These are phyloP conservation scores for Lepidium aucheri DNA, from an alignment of 345 rosid species.

Conservation along the genomic window DNA sequence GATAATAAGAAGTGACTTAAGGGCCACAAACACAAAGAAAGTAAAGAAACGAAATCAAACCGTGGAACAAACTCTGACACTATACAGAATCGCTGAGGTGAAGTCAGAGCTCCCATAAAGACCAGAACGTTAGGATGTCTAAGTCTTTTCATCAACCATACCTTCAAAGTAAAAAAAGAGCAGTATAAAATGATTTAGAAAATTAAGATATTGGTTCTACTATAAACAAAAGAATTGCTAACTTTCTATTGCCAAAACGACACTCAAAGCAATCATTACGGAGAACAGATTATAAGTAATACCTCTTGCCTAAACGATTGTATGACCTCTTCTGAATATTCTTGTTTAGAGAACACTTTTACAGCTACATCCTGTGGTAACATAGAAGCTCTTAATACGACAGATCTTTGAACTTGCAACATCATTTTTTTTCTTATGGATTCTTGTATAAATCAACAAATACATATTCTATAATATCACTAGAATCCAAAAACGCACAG, in stretches of 20 bases:
- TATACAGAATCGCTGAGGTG: slow-evolving; percentile 84
- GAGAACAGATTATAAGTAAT: not conserved
- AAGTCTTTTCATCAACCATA: slow-evolving; percentile 85
- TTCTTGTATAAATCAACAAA: slow-evolving; percentile 24
- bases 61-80: slow-evolving; percentile 97
- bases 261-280: not conserved
- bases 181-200: not conserved
- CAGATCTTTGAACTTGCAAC: not conserved
- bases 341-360: slow-evolving; percentile 91
- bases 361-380: slow-evolving; percentile 87
- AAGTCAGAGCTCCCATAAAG: slow-evolving; percentile 95
- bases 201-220: not conserved
- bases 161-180: slow-evolving; percentile 38
- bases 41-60: slow-evolving; percentile 31
- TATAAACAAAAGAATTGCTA: not conserved
- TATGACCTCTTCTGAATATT: slow-evolving; percentile 76
- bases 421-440: not conserved
- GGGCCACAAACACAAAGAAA: not conserved
- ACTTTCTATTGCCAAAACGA: not conserved
- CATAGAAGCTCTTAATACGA: slow-evolving; percentile 16
- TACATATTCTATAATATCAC: not conserved
- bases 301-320: slow-evolving; percentile 86
- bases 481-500: slow-evolving; percentile 64
- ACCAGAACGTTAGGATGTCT: slow-evolving; percentile 88
- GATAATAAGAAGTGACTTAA: not conserved